Base-by-base conservation (phyloP, 2,329 filamentous ascomycete species). In the Fusarium palustre region DNA sequence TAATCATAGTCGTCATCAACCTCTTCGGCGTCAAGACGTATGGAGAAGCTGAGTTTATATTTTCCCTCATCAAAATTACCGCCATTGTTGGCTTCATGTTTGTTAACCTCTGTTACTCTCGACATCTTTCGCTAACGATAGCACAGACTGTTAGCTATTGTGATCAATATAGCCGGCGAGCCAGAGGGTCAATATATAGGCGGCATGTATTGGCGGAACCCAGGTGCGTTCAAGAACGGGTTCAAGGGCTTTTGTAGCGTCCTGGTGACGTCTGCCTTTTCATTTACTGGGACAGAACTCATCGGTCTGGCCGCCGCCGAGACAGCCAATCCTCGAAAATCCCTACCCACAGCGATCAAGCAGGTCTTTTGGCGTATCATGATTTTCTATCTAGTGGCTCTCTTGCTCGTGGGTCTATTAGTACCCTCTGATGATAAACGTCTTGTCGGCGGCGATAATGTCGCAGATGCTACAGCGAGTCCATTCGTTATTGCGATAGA, bases 361-460 rank as follows among this genome's bases (percentile, higher is more conserved):
- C 94, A 97, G 77, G 93, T 97, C 20, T 97, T 97, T 79, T 97
- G 94, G 94, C 91, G 94, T 74, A 97, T 97, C 76, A 88, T 89
- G 10, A 85, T 97, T 59, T 97, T 97, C 82, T 97, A 97, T 81
- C 85, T 97, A 49, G 88, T 97, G n/a, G 91, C 92, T 0, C 86
- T 97, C 7, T 87, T 89, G 20, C 83, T 97, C 4, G 89, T 97
- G 59, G 93, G 94, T 20, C 84, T 97, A 0, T 83, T 97, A 2
- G 93, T 97, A 0, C 91, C 91, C 0, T 95, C 91, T 76, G 82
- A 88, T 70, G 88, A 97, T 63, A 55, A 75, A 0, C 83, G 86
- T 7, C 89, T 97, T 0, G 82, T 94, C 22, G 79, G 81, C 4
- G 82, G 81, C 25, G 84, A 84, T 50, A 81, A 79, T 48, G 82